Base-by-base conservation (phyloP, 176 grass and related monocot species). In the Alloteropsis semialata region DNA sequence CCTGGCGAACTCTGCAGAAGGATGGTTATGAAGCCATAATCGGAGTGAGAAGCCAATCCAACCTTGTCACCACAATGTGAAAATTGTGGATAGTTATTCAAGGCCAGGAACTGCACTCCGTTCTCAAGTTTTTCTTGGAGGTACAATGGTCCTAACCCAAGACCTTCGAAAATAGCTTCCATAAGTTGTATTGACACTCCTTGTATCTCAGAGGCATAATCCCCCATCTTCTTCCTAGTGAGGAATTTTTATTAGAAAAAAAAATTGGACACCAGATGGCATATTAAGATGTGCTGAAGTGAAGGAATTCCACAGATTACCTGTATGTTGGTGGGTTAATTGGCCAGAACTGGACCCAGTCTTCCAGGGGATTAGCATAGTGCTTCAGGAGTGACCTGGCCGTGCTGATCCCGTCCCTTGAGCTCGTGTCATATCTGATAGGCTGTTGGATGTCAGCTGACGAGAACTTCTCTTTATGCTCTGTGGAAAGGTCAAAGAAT, bases 11-110 rank as follows among this genome's bases (percentile, higher is more conserved):
- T 89, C 84, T 94, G 88, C 30, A 94, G 34, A 29, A 97, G 79
- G 28, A 94, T 91, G 42, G 90, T 94, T 65, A 97, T 86, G 82
- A 90, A 87, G 37, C 92, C 94, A 1, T 83, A 91, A 38, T 97
- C 92, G 1, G 90, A 82, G 30, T 92, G 92, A 22, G 88, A 85
- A 24, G 83, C 83, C 72, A 94, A 36, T 28, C 88, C 90, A 17
- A 92, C 36, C 28, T 55, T 74, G 22, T 59, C 72, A 34, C 49
- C 74, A 5, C 6, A 37, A 3, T 63, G 39, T 0, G 69, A 30
- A 22, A 76, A 86, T 0, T 85, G 59, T 0, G 83, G 85, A 78
- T 94, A 94, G 56, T 54, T 73, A 61, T 94, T 94, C 11, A 94
- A 29, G 0, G 77, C 90, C 48, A 97, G 43, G 25, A 97, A 59